These are phyloP conservation scores for Uncinocarpus reesii DNA, from an alignment of 2,329 filamentous ascomycete genomes.

Conservation along the genomic window DNA sequence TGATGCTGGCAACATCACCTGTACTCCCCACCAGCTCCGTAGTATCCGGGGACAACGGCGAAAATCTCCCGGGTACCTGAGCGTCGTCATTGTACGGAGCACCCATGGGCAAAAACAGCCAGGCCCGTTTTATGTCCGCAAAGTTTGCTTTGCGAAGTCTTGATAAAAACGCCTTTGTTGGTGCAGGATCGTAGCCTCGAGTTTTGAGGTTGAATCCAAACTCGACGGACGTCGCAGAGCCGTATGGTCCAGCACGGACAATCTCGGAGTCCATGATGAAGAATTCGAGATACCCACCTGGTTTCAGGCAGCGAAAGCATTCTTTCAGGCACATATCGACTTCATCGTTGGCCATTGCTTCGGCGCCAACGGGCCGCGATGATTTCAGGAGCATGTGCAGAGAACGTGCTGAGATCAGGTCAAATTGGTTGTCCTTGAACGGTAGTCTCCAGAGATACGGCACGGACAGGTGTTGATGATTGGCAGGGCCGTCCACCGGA, in stretches of 20 bases:
- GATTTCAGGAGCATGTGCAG: conserved; percentile 74
- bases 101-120: conserved; percentile 82
- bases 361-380: conserved; percentile 42
- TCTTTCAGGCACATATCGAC: conserved; percentile 78
- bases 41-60: conserved; percentile 37
- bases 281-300: conserved; percentile 87
- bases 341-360: conserved; percentile 63
- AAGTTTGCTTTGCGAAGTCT: conserved; percentile 69
- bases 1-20: conserved; percentile 60
- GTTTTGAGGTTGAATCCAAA: conserved; percentile 85
- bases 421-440: conserved; percentile 77
- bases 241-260: conserved; percentile 68
- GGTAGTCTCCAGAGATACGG: conserved; percentile 68
- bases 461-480: conserved; percentile 76
- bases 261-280: conserved; percentile 82
- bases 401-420: conserved; percentile 80
- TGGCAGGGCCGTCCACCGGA: conserved; percentile 67
- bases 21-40: conserved; percentile 56
- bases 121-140: conserved; percentile 67
- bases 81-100: conserved; percentile 19
- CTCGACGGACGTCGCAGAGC: conserved; percentile 75
- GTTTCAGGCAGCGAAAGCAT: conserved; percentile 83
- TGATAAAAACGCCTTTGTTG: conserved; percentile 69
- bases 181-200: conserved; percentile 75
- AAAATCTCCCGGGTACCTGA: conserved; percentile 29